A percentile compares a stretch with the other conserved stretches of the same genome.
Evolutionary conservation across 768 basidiomycete species (phyloP).

Genomic region (Polyporus arcularius): DNA sequence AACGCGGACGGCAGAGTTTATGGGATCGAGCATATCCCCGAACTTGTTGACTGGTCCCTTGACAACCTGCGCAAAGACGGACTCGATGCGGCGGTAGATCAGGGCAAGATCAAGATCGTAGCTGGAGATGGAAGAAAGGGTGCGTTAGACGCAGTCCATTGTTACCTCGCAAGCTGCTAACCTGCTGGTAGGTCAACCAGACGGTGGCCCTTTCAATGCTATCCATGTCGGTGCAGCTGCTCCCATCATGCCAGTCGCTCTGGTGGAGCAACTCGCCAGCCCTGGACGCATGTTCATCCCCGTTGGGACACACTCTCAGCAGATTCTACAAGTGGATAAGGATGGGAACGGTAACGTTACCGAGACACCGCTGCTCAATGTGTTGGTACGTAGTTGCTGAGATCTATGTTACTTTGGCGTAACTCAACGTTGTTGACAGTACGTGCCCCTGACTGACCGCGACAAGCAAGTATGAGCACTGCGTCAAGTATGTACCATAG

Average conservation of each 20-base stretch:
- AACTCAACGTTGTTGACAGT: slow-evolving; percentile 38
- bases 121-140: slow-evolving; percentile 84
- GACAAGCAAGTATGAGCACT: slow-evolving; percentile 25
- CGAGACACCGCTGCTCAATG: slow-evolving; percentile 70
- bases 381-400: slow-evolving; percentile 49
- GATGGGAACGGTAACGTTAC: slow-evolving; percentile 66
- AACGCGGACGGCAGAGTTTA: slow-evolving; percentile 54
- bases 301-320: slow-evolving; percentile 62
- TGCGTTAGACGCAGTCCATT: slow-evolving; percentile 20
- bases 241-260: slow-evolving; percentile 62
- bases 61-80: slow-evolving; percentile 71
- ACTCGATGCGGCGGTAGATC: slow-evolving; percentile 52
- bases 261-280: slow-evolving; percentile 76
- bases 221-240: slow-evolving; percentile 97
- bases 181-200: slow-evolving; percentile 18
- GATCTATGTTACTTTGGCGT: too few relatives aligned
- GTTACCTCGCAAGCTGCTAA: neutral
- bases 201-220: slow-evolving; percentile 43
- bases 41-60: slow-evolving; percentile 71
- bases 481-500: too few relatives aligned
- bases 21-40: slow-evolving; percentile 89
- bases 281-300: slow-evolving; percentile 93
- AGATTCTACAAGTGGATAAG: slow-evolving; percentile 76
- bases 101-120: slow-evolving; percentile 60
- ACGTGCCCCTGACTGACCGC: slow-evolving; percentile 70